Percentiles rank a stretch among this genome's conserved stretches.
These are phyloP conservation scores for Penicillium coprophilum DNA, from an alignment of 495 filamentous ascomycete genomes.

Conservation along the genomic window DNA sequence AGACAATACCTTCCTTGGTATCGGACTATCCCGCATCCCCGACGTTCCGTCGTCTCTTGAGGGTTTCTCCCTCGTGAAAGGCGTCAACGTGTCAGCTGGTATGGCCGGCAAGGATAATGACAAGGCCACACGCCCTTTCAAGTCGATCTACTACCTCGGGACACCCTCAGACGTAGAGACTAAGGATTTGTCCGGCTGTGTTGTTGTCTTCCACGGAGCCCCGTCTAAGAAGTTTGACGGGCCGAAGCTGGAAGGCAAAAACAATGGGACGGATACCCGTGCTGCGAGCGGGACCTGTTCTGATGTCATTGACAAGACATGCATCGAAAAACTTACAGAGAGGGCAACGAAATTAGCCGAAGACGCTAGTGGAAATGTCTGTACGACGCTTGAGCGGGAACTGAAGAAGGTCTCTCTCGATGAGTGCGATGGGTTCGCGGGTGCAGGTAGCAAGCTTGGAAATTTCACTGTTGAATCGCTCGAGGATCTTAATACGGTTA, in stretches of 20 bases:
- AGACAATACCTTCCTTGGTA: slow-evolving; percentile 13
- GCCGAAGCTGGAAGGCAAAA: background rate
- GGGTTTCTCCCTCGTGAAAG: slow-evolving; percentile 21
- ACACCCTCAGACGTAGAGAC: background rate
- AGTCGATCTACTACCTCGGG: background rate
- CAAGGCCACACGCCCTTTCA: background rate
- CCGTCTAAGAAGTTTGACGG: background rate
- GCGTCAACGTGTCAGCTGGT: slow-evolving; percentile 14
- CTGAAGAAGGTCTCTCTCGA: background rate
- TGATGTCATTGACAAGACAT: slow-evolving; percentile 16
- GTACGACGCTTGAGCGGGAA: background rate
- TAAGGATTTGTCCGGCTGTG: background rate
- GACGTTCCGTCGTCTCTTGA: slow-evolving; percentile 8
- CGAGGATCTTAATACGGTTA: background rate
- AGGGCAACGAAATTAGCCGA: background rate
- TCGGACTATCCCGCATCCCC: slow-evolving; percentile 18
- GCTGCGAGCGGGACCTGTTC: slow-evolving; percentile 17
- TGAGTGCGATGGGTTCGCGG: background rate
- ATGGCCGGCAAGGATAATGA: slow-evolving; percentile 3
- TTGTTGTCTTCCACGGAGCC: background rate
- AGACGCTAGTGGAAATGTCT: background rate
- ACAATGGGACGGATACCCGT: background rate
- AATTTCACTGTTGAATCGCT: background rate
- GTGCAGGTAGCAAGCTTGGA: background rate
- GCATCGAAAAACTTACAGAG: background rate